Evolutionary conservation across 306 rosid genomes (phyloP).

Genomic region (Acacia acuminata): DNA sequence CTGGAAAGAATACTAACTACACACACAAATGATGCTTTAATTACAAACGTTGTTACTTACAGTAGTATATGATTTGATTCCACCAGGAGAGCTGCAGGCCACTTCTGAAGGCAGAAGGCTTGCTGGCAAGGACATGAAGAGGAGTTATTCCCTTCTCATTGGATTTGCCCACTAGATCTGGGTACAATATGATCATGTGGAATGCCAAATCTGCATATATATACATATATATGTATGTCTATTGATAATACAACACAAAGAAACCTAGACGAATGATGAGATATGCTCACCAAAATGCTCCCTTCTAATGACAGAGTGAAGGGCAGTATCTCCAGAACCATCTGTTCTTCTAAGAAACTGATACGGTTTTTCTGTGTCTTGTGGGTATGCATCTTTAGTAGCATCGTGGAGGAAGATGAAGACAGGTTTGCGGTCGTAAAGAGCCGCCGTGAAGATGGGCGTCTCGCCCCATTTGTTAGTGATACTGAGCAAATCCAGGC

Average conservation of each 20-base stretch:
- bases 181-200: not conserved
- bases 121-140: conserved; percentile 35
- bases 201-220: conserved; percentile 31
- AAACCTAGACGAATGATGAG: not conserved
- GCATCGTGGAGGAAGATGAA: not conserved
- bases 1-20: too few relatives aligned
- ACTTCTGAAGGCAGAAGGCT: conserved; percentile 33
- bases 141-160: conserved; percentile 16
- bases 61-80: conserved; percentile 9
- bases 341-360: not conserved
- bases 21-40: too few relatives aligned
- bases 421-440: not conserved
- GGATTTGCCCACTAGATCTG: not conserved
- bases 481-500: not conserved
- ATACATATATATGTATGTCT: not conserved
- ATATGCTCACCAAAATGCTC: not conserved
- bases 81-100: conserved; percentile 18
- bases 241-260: not conserved
- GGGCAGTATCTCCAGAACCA: not conserved
- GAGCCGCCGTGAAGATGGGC: not conserved
- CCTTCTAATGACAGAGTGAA: not conserved
- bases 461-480: not conserved
- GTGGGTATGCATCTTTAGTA: not conserved
- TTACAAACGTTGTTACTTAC: conserved; percentile 14
- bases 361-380: not conserved